Evolutionary conservation across 2,329 filamentous ascomycete genomes (phyloP), one percentile per base, ranked within the genome.

Genomic region (Aspergillus uvarum): DNA sequence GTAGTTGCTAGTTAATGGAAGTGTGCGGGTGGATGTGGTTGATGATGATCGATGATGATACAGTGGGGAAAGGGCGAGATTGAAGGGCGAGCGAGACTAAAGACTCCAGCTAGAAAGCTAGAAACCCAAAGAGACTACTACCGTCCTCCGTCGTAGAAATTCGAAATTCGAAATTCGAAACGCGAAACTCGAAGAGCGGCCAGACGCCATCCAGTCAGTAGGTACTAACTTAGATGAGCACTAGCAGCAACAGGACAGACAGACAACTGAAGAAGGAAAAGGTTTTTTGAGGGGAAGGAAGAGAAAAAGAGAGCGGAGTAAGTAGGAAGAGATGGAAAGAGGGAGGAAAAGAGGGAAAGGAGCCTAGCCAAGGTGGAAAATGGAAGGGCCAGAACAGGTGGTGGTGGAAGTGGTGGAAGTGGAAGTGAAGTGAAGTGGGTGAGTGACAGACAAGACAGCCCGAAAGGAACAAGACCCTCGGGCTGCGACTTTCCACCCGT

Each of bases 41-140:
- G 42, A 54, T 47, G 47, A 60, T 49, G 59, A 59, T 64, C 38
- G 56, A 61, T 64, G 59, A 65, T 54, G 56, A 58, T 58, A 64
- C 63, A 66, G 61, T 62, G 63, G 66, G 57, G 60, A 60, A 60
- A 59, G 58, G 57, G 60, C 63, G 55, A 64, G 54, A 65, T 62
- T 58, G 58, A 57, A 61, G 58, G 58, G 61, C 65, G 52, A 63
- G 54, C 54, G 54, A 65, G 60, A 64, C 12, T 14, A 61, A 56
- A 56, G 62, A 60, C 59, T 47, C 62, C 59, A 56, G 38, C 59
- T 57, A 60, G 59, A 62, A 14, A 35, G 11, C 32, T 11, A 12
- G 32, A 35, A 26, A 26, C 26, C 56, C 56, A 56, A 56, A 59
- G 38, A 63, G 60, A 56, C 54, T 26, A 26, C 26, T 26, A 26